A percentile compares a stretch with the other conserved stretches of the same genome.
phyloP scores from a whole-genome alignment of 2,329 filamentous ascomycete genomes.

The Aspergillus clavatus region DNA sequence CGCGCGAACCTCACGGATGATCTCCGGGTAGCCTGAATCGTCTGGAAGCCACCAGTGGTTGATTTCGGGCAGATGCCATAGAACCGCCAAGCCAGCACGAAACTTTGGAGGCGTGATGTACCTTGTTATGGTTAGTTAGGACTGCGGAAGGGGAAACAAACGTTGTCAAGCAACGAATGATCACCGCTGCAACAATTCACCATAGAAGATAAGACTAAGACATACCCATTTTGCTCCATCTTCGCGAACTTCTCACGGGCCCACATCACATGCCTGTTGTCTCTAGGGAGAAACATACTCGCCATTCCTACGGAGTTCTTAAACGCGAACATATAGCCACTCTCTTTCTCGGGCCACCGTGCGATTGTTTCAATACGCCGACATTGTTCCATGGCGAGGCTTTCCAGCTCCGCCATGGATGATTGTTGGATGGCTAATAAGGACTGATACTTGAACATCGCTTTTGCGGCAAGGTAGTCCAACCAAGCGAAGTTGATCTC shows the following conservation, averaged over 20 bases:
- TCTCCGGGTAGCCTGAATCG: constrained; percentile 66
- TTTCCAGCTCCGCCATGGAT: constrained; percentile 51
- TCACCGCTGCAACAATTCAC: too few species aligned
- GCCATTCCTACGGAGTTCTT: constrained; percentile 74
- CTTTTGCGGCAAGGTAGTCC: constrained; percentile 71
- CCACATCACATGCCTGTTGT: constrained; percentile 71
- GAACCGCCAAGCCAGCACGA: constrained; percentile 67
- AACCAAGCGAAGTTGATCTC: constrained; percentile 68
- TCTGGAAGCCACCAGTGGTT: constrained; percentile 86
- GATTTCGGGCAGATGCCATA: constrained; percentile 68
- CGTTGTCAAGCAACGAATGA: too few species aligned
- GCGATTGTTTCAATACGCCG: constrained; percentile 76
- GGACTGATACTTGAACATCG: constrained; percentile 77
- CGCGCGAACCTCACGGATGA: constrained; percentile 70
- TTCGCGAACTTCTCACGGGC: constrained; percentile 70
- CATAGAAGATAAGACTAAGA: too few species aligned
- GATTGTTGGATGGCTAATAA: constrained; percentile 52
- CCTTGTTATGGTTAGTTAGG: too few species aligned
- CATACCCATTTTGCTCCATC: constrained; percentile 75
- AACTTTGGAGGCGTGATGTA: constrained; percentile 77
- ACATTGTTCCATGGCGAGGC: constrained; percentile 65
- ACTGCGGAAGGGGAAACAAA: too few species aligned
- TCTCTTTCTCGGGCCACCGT: constrained; percentile 64
- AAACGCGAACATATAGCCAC: constrained; percentile 65
- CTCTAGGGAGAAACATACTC: constrained; percentile 72